Evolutionary conservation across 1,139 yeast species (phyloP).

Genomic region (Taiozyma sp.): DNA sequence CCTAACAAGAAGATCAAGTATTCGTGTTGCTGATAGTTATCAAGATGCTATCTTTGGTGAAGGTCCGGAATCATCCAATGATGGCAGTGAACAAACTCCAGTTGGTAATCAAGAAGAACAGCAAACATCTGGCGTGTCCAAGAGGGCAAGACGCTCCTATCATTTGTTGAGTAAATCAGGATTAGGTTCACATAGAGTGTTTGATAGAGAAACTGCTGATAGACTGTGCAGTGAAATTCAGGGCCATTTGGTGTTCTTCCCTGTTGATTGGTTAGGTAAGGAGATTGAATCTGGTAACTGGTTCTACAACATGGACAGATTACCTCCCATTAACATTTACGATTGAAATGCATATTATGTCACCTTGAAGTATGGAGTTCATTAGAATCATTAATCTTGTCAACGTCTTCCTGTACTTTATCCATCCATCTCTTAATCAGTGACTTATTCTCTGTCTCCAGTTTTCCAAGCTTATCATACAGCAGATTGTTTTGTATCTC

Average conservation of each 20-base stretch:
- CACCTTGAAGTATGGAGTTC: not conserved
- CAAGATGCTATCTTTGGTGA: slow-evolving; percentile 3
- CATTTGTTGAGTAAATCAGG: slow-evolving; percentile 34
- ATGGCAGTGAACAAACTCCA: slow-evolving; percentile 7
- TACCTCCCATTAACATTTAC: slow-evolving; percentile 94
- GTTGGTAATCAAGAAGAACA: slow-evolving; percentile 5
- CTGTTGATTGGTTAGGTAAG: slow-evolving; percentile 82
- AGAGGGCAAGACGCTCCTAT: slow-evolving; percentile 33
- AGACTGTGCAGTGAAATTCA: slow-evolving; percentile 67
- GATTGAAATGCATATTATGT: slow-evolving; percentile 39
- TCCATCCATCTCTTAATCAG: slow-evolving; percentile 57
- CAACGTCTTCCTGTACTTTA: slow-evolving; percentile 53
- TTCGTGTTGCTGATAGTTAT: slow-evolving; percentile 7
- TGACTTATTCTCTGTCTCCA: slow-evolving; percentile 43
- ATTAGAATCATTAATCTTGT: slow-evolving; percentile 42
- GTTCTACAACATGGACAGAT: slow-evolving; percentile 90
- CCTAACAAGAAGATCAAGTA: slow-evolving; percentile 5
- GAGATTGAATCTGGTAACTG: slow-evolving; percentile 91
- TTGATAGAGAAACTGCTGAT: slow-evolving; percentile 75
- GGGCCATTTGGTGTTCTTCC: slow-evolving; percentile 88
- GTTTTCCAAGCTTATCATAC: slow-evolving; percentile 34
- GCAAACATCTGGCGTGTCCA: slow-evolving; percentile 1
- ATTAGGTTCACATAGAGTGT: slow-evolving; percentile 48
- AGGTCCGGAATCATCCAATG: not conserved
- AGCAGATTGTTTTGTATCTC: slow-evolving; percentile 69